These are phyloP conservation scores for Huntiella savannae DNA, from an alignment of 2,329 filamentous ascomycete genomes.

Conservation along the genomic window DNA sequence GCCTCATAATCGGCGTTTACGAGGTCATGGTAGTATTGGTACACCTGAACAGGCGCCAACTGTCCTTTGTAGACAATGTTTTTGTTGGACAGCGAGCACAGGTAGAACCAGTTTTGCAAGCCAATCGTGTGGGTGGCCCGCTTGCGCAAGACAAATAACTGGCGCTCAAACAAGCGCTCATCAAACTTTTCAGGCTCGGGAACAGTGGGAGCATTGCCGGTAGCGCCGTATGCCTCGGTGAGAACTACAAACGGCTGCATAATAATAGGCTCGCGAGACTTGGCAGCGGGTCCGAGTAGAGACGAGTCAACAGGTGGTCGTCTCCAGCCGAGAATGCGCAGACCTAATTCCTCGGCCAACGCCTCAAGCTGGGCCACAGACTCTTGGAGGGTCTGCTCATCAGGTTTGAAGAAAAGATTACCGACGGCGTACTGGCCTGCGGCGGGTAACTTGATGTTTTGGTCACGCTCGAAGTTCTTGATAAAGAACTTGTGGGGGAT, in stretches of 20 bases:
- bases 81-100: conserved; percentile 90
- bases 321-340: conserved; percentile 91
- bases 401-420: conserved; percentile 97
- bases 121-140: conserved; percentile 86
- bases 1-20: conserved; percentile 94
- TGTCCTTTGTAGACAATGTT: conserved; percentile 99
- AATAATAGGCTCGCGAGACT: conserved; percentile 86
- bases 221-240: conserved; percentile 56
- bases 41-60: conserved; percentile 82
- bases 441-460: conserved; percentile 69
- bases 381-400: conserved; percentile 72
- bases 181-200: conserved; percentile 61
- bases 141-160: conserved; percentile 88
- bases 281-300: conserved; percentile 77
- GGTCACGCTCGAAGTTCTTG: conserved; percentile 92
- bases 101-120: conserved; percentile 95
- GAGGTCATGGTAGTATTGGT: conserved; percentile 94
- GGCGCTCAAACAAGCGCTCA: conserved; percentile 70
- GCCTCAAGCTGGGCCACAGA: conserved; percentile 89
- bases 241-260: conserved; percentile 90
- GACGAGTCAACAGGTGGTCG: conserved; percentile 86
- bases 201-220: conserved; percentile 56
- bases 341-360: conserved; percentile 67
- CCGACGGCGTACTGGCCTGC: conserved; percentile 89
- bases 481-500: conserved; percentile 97